phyloP scores from a whole-genome alignment of 805 yeast genomes.

The Zygosaccharomyces siamensis region DNA sequence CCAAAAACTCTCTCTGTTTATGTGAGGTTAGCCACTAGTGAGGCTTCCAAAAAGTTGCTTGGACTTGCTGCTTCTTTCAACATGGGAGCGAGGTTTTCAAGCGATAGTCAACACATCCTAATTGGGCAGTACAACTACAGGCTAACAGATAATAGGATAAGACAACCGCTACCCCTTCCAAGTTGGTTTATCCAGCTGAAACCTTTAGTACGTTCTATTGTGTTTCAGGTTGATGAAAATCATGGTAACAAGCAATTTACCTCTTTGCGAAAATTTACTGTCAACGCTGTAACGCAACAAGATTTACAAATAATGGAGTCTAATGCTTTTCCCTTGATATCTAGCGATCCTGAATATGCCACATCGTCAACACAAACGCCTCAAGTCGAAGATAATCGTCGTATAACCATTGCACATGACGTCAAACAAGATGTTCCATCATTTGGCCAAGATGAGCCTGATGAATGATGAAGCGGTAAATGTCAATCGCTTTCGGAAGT shows the following conservation, averaged over 20 bases:
- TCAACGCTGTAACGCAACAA: conserved; percentile 41
- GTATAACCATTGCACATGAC: background rate
- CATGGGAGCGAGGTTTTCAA: conserved; percentile 17
- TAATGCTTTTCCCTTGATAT: conserved; percentile 17
- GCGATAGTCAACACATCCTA: conserved; percentile 25
- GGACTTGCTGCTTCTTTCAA: conserved; percentile 17
- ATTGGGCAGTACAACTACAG: conserved; percentile 31
- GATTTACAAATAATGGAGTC: conserved; percentile 30
- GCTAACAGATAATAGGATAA: conserved; percentile 19
- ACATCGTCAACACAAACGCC: background rate
- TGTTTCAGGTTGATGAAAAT: conserved; percentile 33
- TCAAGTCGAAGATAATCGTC: conserved; percentile 5
- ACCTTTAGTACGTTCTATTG: conserved; percentile 33
- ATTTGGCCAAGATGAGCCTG: conserved; percentile 32
- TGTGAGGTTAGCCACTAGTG: conserved; percentile 22
- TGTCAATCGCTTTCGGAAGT: background rate
- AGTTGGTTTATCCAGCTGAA: conserved; percentile 29
- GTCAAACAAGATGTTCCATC: conserved; percentile 21
- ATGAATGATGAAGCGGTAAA: conserved; percentile 6
- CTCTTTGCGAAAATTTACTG: conserved; percentile 36
- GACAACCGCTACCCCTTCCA: conserved; percentile 33
- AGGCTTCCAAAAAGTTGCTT: conserved; percentile 9
- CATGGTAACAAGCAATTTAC: conserved; percentile 38
- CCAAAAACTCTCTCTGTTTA: conserved; percentile 36
- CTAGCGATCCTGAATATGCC: conserved; percentile 22